Evolutionary conservation across 176 grass and related monocot genomes (phyloP).

Genomic region (Hordeum marinum): DNA sequence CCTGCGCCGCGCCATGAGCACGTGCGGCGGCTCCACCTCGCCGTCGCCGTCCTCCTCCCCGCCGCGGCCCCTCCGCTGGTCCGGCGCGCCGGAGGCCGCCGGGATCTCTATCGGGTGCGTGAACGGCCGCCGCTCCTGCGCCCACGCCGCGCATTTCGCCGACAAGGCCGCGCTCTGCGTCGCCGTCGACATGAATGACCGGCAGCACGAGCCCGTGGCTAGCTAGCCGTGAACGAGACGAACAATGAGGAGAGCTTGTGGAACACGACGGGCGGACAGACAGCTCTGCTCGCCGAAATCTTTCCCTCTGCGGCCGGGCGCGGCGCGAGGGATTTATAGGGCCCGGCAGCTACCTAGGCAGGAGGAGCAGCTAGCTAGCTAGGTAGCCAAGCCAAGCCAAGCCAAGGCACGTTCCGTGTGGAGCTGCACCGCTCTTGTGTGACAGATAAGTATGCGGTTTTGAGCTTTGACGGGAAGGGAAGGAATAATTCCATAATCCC

Average conservation of each 20-base stretch:
- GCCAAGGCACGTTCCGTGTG: constrained; percentile 36
- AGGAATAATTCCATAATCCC: constrained; percentile 30
- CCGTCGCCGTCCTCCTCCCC: constrained; percentile 3
- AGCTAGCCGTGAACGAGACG: neutral
- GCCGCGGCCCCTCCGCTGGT: neutral
- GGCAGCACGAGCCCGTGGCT: too few relatives aligned
- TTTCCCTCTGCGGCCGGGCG: neutral
- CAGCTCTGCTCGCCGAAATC: neutral
- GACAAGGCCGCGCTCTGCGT: neutral
- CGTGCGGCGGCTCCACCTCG: constrained; percentile 64
- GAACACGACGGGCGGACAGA: neutral
- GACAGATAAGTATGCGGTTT: constrained; percentile 23
- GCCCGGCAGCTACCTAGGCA: constrained; percentile 10
- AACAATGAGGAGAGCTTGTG: neutral
- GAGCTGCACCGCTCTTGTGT: constrained; percentile 9
- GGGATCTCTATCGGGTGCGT: constrained; percentile 45
- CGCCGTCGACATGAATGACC: constrained; percentile 11
- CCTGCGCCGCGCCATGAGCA: constrained; percentile 47
- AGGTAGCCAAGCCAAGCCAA: neutral
- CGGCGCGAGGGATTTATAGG: neutral
- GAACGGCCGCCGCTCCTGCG: constrained; percentile 21
- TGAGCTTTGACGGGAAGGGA: constrained; percentile 25
- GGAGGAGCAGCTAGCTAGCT: neutral
- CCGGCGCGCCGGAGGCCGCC: neutral
- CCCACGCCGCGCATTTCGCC: neutral